Percentiles rank a stretch among this genome's conserved stretches.
These are phyloP conservation scores for Epichloe bromicola DNA, from an alignment of 2,329 filamentous ascomycete genomes.

Conservation along the genomic window DNA sequence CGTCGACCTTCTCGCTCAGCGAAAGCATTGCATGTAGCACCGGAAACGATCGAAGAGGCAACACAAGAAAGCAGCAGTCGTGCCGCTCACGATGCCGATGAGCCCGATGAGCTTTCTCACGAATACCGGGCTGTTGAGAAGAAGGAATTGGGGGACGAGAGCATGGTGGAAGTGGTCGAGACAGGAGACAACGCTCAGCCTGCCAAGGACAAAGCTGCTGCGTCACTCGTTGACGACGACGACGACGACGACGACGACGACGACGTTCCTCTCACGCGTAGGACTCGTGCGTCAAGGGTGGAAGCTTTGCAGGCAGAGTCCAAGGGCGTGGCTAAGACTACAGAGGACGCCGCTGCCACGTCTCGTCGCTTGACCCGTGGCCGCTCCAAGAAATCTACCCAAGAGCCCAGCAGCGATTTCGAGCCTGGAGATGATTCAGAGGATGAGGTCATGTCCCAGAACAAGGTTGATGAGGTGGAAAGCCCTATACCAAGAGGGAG, in stretches of 20 bases:
- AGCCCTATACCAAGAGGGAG: conserved; percentile 39
- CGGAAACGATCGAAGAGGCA: conserved; percentile 37
- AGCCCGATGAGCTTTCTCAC: conserved; percentile 24
- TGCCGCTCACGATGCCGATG: conserved; percentile 19
- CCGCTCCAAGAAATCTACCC: conserved; percentile 29
- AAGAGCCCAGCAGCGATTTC: conserved; percentile 48
- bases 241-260: conserved; percentile 36
- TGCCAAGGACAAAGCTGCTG: conserved; percentile 15
- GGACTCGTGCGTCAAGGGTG: conserved; percentile 27
- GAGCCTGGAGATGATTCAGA: conserved; percentile 47
- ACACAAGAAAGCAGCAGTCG: conserved; percentile 37
- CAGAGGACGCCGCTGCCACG: conserved; percentile 18
- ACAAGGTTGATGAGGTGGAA: conserved; percentile 30
- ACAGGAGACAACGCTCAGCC: conserved; percentile 13
- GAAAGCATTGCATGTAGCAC: conserved; percentile 37
- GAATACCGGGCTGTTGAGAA: conserved; percentile 16
- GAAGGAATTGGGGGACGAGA: conserved; percentile 18
- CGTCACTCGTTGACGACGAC: conserved; percentile 9
- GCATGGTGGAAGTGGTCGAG: conserved; percentile 14
- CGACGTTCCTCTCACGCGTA: conserved; percentile 34
- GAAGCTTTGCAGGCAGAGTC: conserved; percentile 18
- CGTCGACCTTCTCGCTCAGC: conserved; percentile 34
- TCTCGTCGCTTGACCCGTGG: conserved; percentile 35
- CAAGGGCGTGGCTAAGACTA: conserved; percentile 14
- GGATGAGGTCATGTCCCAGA: conserved; percentile 36